Base-by-base conservation (phyloP, 176 grass and related monocot genomes). In the Olyra latifolia region DNA sequence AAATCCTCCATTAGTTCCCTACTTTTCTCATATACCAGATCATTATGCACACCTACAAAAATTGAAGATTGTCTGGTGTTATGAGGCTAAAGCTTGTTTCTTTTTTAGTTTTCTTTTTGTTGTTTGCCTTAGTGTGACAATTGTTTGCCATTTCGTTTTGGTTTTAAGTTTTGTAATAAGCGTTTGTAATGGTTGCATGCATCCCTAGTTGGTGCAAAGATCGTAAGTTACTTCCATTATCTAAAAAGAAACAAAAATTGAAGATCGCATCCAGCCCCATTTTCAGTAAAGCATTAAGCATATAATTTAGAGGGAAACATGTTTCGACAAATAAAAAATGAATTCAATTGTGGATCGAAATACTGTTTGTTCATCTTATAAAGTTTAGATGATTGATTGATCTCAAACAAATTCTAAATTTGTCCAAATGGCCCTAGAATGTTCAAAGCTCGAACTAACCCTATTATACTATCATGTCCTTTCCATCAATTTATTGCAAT, bases 11-110 rank as follows among this genome's bases (percentile, higher is more conserved):
- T 88, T 10, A 97, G 87, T 74, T 74, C 46, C 45, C 71, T 76
- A 8, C 58, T 81, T 48, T 86, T 94, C 11, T 97, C 82, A 57
- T 94, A 97, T 74, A 97, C 89, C 50, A 97, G 19, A 53, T 97
- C 84, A 84, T 94, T 94, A 20, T 97, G 82, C 64, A 92, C 82
- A 71, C 78, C 91, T 97, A 77, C 9, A 81, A 1, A 86, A 42
- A 62, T 61, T 0, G n/a, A 49, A 30, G 15, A 39, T 49, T n/a
- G n/a, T n/a, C n/a, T n/a, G n/a, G n/a, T n/a, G n/a, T n/a, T n/a
- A n/a, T n/a, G n/a, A n/a, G n/a, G n/a, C n/a, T n/a, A n/a, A n/a
- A n/a, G n/a, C n/a, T n/a, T n/a, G n/a, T n/a, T n/a, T n/a, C n/a
- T n/a, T n/a, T n/a, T n/a, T n/a, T n/a, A n/a, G n/a, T n/a, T n/a